phyloP scores from a whole-genome alignment of 2,329 filamentous ascomycete species.

The Clonostachys chloroleuca region DNA sequence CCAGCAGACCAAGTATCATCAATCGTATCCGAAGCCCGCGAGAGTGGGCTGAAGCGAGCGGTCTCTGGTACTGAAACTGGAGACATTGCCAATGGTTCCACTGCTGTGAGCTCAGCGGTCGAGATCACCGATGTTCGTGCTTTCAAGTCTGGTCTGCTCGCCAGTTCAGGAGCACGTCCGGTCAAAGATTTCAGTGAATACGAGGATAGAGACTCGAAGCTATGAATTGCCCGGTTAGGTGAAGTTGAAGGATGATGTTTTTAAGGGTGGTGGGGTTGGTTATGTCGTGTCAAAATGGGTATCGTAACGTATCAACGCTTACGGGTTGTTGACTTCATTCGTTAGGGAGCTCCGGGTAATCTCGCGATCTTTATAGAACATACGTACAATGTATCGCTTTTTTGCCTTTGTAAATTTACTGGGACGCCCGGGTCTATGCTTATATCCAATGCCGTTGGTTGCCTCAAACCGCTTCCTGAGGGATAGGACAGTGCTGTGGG shows the following conservation, averaged over 20 bases:
- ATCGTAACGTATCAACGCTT: too few species aligned
- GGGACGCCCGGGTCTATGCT: too few species aligned
- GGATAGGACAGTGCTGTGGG: too few species aligned
- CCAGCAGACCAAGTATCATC: neutral
- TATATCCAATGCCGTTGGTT: too few species aligned
- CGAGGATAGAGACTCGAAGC: constrained; percentile 79
- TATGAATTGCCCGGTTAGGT: constrained; percentile 35
- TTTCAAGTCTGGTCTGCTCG: constrained; percentile 72
- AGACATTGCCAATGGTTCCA: constrained; percentile 41
- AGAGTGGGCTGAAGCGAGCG: constrained; percentile 32
- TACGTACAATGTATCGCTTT: too few species aligned
- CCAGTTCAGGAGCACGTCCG: constrained; percentile 69
- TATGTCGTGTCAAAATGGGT: neutral
- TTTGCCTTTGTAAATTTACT: too few species aligned
- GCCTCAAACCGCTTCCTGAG: too few species aligned
- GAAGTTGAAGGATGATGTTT: neutral
- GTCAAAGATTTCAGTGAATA: constrained; percentile 77
- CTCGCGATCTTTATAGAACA: too few species aligned
- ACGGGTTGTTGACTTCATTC: too few species aligned
- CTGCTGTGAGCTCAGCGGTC: constrained; percentile 23
- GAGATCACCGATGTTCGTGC: constrained; percentile 74
- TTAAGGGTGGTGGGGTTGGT: neutral
- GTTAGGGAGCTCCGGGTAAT: too few species aligned
- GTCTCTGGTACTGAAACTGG: constrained; percentile 20
- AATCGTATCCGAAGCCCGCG: constrained; percentile 38